Conservation (phyloP, 164 flowering plant species). For the Vitis vinifera region DNA sequence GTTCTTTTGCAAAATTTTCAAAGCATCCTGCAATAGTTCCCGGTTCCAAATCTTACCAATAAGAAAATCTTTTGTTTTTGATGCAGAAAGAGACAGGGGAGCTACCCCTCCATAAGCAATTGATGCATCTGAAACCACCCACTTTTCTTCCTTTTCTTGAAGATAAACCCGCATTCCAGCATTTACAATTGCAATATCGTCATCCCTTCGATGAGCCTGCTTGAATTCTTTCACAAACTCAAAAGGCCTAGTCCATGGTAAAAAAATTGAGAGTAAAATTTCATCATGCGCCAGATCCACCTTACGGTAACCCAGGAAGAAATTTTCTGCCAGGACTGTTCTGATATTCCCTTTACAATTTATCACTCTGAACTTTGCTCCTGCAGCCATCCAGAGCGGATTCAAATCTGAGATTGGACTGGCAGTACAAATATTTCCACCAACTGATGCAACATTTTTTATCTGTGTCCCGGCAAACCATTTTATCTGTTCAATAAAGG, state of each 20-base stretch:
- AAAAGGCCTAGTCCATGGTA: slow-evolving; percentile 84
- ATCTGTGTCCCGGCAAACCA: slow-evolving; percentile 99
- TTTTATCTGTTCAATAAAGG: slow-evolving; percentile 83
- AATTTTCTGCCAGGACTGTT: slow-evolving; percentile 65
- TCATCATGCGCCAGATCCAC: slow-evolving; percentile 71
- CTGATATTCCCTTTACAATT: slow-evolving; percentile 62
- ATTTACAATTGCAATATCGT: slow-evolving; percentile 97
- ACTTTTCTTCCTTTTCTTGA: slow-evolving; percentile 45
- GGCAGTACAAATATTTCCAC: slow-evolving; percentile 98
- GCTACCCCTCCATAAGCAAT: slow-evolving; percentile 97
- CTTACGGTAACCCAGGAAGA: slow-evolving; percentile 87
- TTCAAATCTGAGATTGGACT: slow-evolving; percentile 99
- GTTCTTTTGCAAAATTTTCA: slow-evolving; percentile 58
- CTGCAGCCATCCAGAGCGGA: slow-evolving; percentile 95
- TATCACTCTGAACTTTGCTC: slow-evolving; percentile 68
- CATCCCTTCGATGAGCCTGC: slow-evolving; percentile 97
- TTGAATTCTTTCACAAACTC: slow-evolving; percentile 96
- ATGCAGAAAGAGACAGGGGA: slow-evolving; percentile 68
- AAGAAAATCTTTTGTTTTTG: slow-evolving; percentile 51
- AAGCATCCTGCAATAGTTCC: slow-evolving; percentile 55
- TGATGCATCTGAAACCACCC: slow-evolving; percentile 79
- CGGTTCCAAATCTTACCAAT: slow-evolving; percentile 73
- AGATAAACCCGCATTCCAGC: slow-evolving; percentile 91
- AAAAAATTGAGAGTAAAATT: slow-evolving; percentile 74
- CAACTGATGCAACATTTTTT: slow-evolving; percentile 88